Percentiles rank a stretch among this genome's conserved stretches.
These are phyloP conservation scores for Suhomyces bolitotheri DNA, from an alignment of 1,139 yeast genomes.

Conservation along the genomic window DNA sequence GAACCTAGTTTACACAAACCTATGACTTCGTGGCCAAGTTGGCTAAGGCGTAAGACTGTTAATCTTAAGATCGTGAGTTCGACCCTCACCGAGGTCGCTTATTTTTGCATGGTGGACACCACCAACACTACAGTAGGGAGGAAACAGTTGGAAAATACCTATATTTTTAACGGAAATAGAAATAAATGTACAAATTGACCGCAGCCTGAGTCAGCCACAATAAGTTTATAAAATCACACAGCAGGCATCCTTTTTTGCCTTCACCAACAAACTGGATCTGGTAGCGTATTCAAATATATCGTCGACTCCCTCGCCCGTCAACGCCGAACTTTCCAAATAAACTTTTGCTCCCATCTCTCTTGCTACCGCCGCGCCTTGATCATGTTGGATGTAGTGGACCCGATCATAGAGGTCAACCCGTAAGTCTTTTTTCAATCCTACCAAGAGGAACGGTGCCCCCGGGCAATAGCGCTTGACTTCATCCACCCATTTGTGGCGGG, in stretches of 20 bases:
- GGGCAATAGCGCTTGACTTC: slow-evolving; percentile 72
- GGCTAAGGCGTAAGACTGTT: slow-evolving; percentile 60
- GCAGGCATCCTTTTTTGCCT: slow-evolving; percentile 33
- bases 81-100: slow-evolving; percentile 47
- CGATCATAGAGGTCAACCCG: slow-evolving; percentile 38
- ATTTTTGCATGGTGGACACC: slow-evolving; percentile 3
- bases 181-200: too few species aligned
- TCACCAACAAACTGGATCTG: slow-evolving; percentile 56
- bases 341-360: slow-evolving; percentile 66
- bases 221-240: slow-evolving; percentile 33
- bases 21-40: slow-evolving; percentile 58
- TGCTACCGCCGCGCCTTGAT: slow-evolving; percentile 61
- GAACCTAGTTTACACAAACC: too few species aligned
- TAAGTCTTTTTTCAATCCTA: slow-evolving; percentile 72
- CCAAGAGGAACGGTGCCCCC: slow-evolving; percentile 60
- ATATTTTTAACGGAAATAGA: background rate
- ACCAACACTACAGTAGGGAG: background rate
- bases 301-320: slow-evolving; percentile 81
- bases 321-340: slow-evolving; percentile 72
- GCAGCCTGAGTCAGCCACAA: too few species aligned
- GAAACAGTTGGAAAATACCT: background rate
- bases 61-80: slow-evolving; percentile 49
- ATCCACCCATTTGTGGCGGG: slow-evolving; percentile 69
- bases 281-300: slow-evolving; percentile 79
- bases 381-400: slow-evolving; percentile 46